phyloP scores from a whole-genome alignment of 1,139 yeast species.

The Hansenula sp. region DNA sequence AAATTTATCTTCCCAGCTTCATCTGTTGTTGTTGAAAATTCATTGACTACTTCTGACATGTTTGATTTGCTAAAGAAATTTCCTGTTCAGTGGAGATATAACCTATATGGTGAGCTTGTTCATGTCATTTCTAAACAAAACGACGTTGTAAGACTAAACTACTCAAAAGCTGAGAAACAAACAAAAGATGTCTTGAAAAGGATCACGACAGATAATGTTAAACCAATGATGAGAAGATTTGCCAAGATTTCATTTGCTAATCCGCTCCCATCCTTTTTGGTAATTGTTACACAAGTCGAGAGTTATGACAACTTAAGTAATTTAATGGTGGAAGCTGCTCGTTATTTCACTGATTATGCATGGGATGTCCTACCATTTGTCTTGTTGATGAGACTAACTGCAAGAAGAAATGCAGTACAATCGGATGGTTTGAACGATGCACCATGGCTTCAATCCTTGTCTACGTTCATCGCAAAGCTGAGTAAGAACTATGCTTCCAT shows the following conservation, averaged over 20 bases:
- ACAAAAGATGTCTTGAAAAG: constrained; percentile 81
- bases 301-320: constrained; percentile 86
- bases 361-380: constrained; percentile 86
- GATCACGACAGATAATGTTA: constrained; percentile 80
- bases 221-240: constrained; percentile 71
- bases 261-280: constrained; percentile 73
- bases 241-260: constrained; percentile 76
- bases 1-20: constrained; percentile 67
- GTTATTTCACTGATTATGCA: constrained; percentile 72
- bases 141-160: constrained; percentile 57
- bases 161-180: constrained; percentile 71
- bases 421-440: constrained; percentile 78
- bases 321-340: constrained; percentile 76
- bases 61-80: constrained; percentile 51
- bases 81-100: constrained; percentile 64
- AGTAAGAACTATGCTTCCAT: constrained; percentile 51
- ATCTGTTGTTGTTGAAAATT: constrained; percentile 56
- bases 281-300: constrained; percentile 72
- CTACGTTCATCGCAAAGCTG: constrained; percentile 63
- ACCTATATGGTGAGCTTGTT: constrained; percentile 82
- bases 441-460: constrained; percentile 79
- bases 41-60: constrained; percentile 60
- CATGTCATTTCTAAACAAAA: constrained; percentile 49
- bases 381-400: constrained; percentile 65
- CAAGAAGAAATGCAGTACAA: constrained; percentile 67